Base-by-base conservation (phyloP, 345 rosid species). In the Physaria fendleri region DNA sequence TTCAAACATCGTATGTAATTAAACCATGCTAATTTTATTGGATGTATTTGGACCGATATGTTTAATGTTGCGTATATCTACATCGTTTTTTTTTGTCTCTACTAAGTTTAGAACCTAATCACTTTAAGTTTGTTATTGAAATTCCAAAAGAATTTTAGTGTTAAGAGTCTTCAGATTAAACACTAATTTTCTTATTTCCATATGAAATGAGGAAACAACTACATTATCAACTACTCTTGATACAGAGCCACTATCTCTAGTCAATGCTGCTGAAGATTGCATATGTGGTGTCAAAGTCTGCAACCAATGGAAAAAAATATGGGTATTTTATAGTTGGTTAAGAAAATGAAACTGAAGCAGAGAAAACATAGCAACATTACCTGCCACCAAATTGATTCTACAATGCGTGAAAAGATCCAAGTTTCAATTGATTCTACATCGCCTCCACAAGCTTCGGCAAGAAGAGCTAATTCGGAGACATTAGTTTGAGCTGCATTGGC, bases 381-480 rank as follows among this genome's bases (percentile, higher is more conserved):
- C 96, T 92, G 98, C 98, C 97, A 92, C 98, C 98, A 92, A 35
- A 92, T 79, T 45, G 96, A 92, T 75, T 92, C 95, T 15, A 86
- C 71, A 50, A 77, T 76, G 32, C 93, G 85, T 52, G 89, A 81
- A 78, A 88, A 92, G 73, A 84, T 86, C 98, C 97, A 92, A 64
- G 85, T 79, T 83, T 92, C 96, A 68, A 92, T 79, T 74, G n/a
- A n/a, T 73, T 88, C 78, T 88, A 88, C 95, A 65, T 92, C 98
- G 60, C 85, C 84, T 50, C 98, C 96, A 64, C 98, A 92, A 40
- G 96, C 92, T 78, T 92, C 88, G 59, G 95, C 87, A 2, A 81
- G 87, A 73, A 85, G 74, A 65, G 81, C 78, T 60, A 92, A 64
- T 47, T 95, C 93, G 9, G 95, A 92, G 66, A 84, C 78, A 23